These are phyloP conservation scores for Lophiostoma macrostomum DNA, from an alignment of 495 filamentous ascomycete species.

Conservation along the genomic window DNA sequence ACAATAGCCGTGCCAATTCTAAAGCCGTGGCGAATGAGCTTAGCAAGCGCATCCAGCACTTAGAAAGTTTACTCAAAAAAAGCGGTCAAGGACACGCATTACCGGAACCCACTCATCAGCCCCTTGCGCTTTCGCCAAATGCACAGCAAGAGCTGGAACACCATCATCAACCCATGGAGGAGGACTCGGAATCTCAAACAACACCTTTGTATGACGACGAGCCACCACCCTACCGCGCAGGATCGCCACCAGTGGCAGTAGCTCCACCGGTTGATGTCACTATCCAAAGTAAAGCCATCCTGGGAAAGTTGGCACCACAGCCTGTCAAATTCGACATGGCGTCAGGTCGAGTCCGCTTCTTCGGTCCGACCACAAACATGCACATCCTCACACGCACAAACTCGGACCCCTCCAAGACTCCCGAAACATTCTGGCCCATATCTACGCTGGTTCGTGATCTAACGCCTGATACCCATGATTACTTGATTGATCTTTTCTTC, in stretches of 20 bases:
- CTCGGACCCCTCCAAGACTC: neutral
- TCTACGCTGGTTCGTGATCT: constrained; percentile 12
- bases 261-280: neutral
- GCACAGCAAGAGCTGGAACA: neutral
- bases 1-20: constrained; percentile 12
- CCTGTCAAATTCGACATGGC: constrained; percentile 26
- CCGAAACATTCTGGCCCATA: constrained; percentile 16
- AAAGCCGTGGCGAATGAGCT: constrained; percentile 20
- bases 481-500: constrained; percentile 21
- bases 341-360: constrained; percentile 16
- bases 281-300: constrained; percentile 12
- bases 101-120: too few relatives aligned
- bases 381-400: constrained; percentile 16
- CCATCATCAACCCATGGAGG: constrained; percentile 8
- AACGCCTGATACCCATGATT: constrained; percentile 14
- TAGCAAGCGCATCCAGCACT: constrained; percentile 14
- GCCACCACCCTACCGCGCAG: constrained; percentile 7
- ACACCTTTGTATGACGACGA: constrained; percentile 11
- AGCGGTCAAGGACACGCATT: constrained; percentile 10
- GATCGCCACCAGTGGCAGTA: neutral
- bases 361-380: constrained; percentile 19
- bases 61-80: constrained; percentile 8
- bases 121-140: too few relatives aligned
- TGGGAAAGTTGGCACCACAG: constrained; percentile 7
- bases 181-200: constrained; percentile 9